phyloP scores from a whole-genome alignment of 2,329 filamentous ascomycete genomes.

The Nemania serpens region DNA sequence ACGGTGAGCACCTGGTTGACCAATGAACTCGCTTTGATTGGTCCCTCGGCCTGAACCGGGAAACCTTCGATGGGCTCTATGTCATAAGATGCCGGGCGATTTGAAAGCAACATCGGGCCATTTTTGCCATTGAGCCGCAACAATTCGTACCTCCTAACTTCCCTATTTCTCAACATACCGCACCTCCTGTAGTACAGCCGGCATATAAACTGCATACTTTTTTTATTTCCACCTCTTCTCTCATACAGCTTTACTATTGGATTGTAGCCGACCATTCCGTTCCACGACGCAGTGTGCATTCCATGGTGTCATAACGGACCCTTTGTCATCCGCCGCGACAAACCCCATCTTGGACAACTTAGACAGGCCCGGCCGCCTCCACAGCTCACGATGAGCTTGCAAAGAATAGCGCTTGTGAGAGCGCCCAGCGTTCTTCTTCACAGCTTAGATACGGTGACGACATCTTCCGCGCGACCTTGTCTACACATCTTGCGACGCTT shows the following conservation, averaged over 20 bases:
- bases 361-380: constrained; percentile 5
- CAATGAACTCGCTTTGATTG: constrained; percentile 44
- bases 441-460: constrained; percentile 44
- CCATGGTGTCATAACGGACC: too few relatives aligned
- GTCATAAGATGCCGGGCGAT: constrained; percentile 36
- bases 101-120: constrained; percentile 37
- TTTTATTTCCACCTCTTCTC: too few relatives aligned
- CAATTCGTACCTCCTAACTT: constrained; percentile 6
- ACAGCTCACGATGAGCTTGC: constrained; percentile 48
- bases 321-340: constrained; percentile 9
- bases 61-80: constrained; percentile 33
- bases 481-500: constrained; percentile 50
- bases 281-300: too few relatives aligned
- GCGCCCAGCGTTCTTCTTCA: constrained; percentile 36
- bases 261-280: too few relatives aligned
- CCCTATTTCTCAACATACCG: background rate
- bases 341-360: background rate
- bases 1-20: constrained; percentile 32
- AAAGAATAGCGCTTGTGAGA: constrained; percentile 43
- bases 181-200: background rate
- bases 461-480: constrained; percentile 46
- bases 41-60: constrained; percentile 42
- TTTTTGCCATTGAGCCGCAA: constrained; percentile 31
- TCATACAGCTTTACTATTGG: too few relatives aligned
- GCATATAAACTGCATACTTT: background rate